Base-by-base conservation (phyloP, 2,329 filamentous ascomycete species). In the Aspergillus tubingensis region DNA sequence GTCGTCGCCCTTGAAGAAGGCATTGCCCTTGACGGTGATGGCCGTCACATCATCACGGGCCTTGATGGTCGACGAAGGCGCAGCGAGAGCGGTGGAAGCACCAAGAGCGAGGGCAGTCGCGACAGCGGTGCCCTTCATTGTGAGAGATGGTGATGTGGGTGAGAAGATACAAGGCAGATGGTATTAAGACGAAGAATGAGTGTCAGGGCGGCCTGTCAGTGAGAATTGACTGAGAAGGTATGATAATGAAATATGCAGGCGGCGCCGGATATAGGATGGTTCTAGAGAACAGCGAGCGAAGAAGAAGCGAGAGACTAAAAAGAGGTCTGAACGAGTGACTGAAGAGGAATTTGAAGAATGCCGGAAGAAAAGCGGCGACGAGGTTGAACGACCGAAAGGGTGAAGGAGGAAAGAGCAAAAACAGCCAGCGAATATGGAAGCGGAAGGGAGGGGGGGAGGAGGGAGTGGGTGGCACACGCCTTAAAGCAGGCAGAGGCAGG, bases 11-110 rank as follows among this genome's bases (percentile, higher is more conserved):
- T 85, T 81, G 75, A 86, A 89, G 80, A 89, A 89, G 60, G 87
- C 84, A 74, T 88, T 88, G 73, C 86, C 85, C 78, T 86, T 86
- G 68, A 87, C 83, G 25, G 82, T 84, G 69, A 88, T 79, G 17
- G 83, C 74, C n/a, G 83, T 83, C 39, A 86, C 70, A 48, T 77
- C 80, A 67, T 66, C 79, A 76, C 77, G 79, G 74, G 71, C 70
- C 66, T 71, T 65, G 58, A 74, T 32, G 65, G 32, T 36, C 32
- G 32, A 36, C 32, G 69, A 76, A 73, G 65, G 77, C 65, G 73
- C 74, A 63, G 80, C 83, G 59, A 81, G 76, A 58, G 77, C 78
- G 57, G 77, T 77, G 43, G 81, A 75, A 39, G 79, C 79, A 60
- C 77, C 76, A 63, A 84, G 64, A 53, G 78, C 77, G 66, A 82